phyloP scores from a whole-genome alignment of 1,139 yeast genomes.

The Lodderomyces oxycetoniae region DNA sequence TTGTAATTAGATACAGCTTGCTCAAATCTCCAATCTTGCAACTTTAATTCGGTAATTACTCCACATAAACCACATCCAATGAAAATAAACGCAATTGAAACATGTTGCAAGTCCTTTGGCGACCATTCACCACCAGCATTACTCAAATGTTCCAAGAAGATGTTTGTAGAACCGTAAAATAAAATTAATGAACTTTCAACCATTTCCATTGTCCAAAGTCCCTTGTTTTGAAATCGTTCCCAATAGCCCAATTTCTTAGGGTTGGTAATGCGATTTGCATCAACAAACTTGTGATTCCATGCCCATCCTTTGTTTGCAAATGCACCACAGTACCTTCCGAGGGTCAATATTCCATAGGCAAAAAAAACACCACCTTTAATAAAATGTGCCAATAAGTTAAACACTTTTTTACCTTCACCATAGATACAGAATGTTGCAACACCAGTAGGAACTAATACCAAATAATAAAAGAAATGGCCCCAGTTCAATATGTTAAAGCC shows the following conservation, averaged over 20 bases:
- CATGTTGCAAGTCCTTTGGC: slow-evolving; percentile 92
- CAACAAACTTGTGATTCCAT: slow-evolving; percentile 66
- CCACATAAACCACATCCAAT: slow-evolving; percentile 94
- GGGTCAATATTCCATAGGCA: slow-evolving; percentile 64
- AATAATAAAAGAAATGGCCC: slow-evolving; percentile 58
- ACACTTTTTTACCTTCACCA: slow-evolving; percentile 64
- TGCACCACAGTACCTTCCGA: slow-evolving; percentile 84
- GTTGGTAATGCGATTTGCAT: slow-evolving; percentile 3
- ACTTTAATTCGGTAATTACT: slow-evolving; percentile 62
- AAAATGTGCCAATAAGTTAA: slow-evolving; percentile 87
- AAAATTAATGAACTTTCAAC: slow-evolving; percentile 74
- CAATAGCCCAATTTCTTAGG: slow-evolving; percentile 13
- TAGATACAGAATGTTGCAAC: slow-evolving; percentile 65
- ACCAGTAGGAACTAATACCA: slow-evolving; percentile 67
- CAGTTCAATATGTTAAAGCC: slow-evolving; percentile 56
- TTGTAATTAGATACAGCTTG: slow-evolving; percentile 28
- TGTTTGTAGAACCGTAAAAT: slow-evolving; percentile 82
- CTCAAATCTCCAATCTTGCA: slow-evolving; percentile 45
- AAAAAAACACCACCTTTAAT: slow-evolving; percentile 93
- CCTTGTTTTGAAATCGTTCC: slow-evolving; percentile 44
- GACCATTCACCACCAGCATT: slow-evolving; percentile 79
- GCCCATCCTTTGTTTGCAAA: slow-evolving; percentile 78
- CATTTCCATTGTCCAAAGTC: slow-evolving; percentile 77
- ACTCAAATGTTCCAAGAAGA: slow-evolving; percentile 80
- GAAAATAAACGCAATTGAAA: slow-evolving; percentile 88